Percentiles rank a stretch among this genome's conserved stretches.
Conservation (phyloP, 108 stramenopile species). For the Thalassiosira profunda region DNA sequence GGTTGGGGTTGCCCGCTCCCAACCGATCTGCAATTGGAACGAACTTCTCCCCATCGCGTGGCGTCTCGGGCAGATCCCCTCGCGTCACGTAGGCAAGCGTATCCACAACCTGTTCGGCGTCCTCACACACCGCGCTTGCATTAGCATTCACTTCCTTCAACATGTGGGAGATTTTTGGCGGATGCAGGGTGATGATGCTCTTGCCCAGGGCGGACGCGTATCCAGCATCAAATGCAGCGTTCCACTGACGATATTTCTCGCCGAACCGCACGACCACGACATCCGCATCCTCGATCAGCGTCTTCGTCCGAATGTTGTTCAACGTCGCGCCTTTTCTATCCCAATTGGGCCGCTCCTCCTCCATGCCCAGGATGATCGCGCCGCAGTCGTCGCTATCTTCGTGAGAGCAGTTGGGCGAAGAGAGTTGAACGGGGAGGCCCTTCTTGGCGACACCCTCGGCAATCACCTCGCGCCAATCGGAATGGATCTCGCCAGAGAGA, state of each 20-base stretch:
- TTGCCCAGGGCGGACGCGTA: constrained; percentile 84
- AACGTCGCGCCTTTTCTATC: constrained; percentile 83
- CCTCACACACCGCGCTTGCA: constrained; percentile 79
- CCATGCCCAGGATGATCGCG: constrained; percentile 88
- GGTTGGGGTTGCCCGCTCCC: constrained; percentile 91
- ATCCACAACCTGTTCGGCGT: constrained; percentile 81
- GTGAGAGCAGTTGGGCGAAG: constrained; percentile 80
- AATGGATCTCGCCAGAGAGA: constrained; percentile 82
- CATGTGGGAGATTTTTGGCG: constrained; percentile 85
- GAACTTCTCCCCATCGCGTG: constrained; percentile 71
- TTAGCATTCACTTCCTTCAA: constrained; percentile 89
- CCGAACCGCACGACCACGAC: constrained; percentile 91
- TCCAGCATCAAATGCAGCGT: constrained; percentile 90
- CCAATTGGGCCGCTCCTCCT: constrained; percentile 84
- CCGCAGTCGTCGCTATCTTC: constrained; percentile 92
- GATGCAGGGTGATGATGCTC: constrained; percentile 84
- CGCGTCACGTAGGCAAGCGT: constrained; percentile 86
- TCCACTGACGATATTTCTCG: constrained; percentile 91
- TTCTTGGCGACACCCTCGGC: constrained; percentile 66
- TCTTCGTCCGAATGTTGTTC: constrained; percentile 85
- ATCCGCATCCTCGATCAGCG: constrained; percentile 76
- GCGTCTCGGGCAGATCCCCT: constrained; percentile 71
- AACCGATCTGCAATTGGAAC: constrained; percentile 83
- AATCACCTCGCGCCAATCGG: constrained; percentile 88
- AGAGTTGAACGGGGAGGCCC: constrained; percentile 66